phyloP scores from a whole-genome alignment of 768 basidiomycete genomes.

The Boletus insuetus region DNA sequence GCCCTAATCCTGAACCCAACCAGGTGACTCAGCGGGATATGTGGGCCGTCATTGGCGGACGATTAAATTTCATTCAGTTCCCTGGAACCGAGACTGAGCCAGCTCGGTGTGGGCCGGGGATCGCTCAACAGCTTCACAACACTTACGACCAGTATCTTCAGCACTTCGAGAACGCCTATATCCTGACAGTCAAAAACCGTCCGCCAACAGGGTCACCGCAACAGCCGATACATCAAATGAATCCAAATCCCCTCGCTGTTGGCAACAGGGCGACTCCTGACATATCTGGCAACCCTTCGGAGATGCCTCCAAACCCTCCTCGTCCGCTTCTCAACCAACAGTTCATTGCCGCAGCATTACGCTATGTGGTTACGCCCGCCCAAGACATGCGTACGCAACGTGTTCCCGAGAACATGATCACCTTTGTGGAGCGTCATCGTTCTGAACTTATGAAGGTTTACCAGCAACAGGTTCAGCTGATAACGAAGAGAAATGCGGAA shows the following conservation, averaged over 20 bases:
- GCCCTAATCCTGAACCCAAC: constrained; percentile 9
- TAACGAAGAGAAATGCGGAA: constrained; percentile 19
- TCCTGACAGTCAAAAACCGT: constrained; percentile 36
- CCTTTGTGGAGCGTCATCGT: constrained; percentile 57
- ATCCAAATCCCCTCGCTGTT: constrained; percentile 4
- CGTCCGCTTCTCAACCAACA: constrained; percentile 21
- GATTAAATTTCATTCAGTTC: constrained; percentile 63
- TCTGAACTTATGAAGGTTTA: constrained; percentile 22
- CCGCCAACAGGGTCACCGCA: constrained; percentile 7
- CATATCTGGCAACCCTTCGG: constrained; percentile 18
- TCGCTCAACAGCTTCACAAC: constrained; percentile 57
- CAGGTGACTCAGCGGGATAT: constrained; percentile 55
- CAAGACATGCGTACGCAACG: constrained; percentile 53
- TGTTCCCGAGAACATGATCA: constrained; percentile 49
- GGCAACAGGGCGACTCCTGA: constrained; percentile 9
- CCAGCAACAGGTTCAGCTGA: constrained; percentile 24
- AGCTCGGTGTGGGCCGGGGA: constrained; percentile 56
- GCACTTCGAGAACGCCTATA: constrained; percentile 56
- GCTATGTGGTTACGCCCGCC: constrained; percentile 43
- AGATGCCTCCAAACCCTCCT: constrained; percentile 15
- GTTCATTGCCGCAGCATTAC: constrained; percentile 44
- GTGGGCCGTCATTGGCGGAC: constrained; percentile 69
- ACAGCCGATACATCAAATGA: constrained; percentile 14
- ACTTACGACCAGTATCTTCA: constrained; percentile 59
- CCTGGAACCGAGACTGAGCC: constrained; percentile 60